phyloP scores from a whole-genome alignment of 2,329 filamentous ascomycete species.

The Alternaria tenuissima region DNA sequence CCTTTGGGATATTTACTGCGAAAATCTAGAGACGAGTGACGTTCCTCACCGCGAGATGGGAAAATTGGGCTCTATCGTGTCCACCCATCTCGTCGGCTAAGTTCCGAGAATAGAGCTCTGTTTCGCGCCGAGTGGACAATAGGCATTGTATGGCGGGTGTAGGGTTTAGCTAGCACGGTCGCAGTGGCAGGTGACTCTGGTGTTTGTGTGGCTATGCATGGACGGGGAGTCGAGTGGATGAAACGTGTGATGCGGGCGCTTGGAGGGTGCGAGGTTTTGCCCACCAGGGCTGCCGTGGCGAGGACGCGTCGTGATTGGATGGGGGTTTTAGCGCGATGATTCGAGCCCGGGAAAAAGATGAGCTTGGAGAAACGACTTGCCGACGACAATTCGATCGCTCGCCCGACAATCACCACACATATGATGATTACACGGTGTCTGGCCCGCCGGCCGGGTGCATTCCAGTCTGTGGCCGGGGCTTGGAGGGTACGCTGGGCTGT shows the following conservation, averaged over 20 bases:
- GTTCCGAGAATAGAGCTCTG: conserved; percentile 42
- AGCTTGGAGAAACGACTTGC: conserved; percentile 26
- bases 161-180: conserved; percentile 26
- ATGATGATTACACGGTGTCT: conserved; percentile 48
- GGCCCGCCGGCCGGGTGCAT: conserved; percentile 38
- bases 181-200: conserved; percentile 39
- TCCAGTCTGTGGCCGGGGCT: conserved; percentile 32
- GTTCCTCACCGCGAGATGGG: conserved; percentile 16
- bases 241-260: conserved; percentile 41
- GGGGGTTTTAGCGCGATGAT: conserved; percentile 27
- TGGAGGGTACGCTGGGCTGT: conserved; percentile 30
- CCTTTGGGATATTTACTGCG: conserved; percentile 31
- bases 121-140: conserved; percentile 46
- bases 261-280: conserved; percentile 34
- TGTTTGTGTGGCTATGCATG: conserved; percentile 42
- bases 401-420: conserved; percentile 22
- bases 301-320: conserved; percentile 44
- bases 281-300: conserved; percentile 5
- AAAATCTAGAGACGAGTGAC: conserved; percentile 22
- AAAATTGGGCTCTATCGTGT: conserved; percentile 17
- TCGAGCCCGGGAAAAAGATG: conserved; percentile 33
- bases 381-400: conserved; percentile 18
- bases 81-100: conserved; percentile 22
- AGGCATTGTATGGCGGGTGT: conserved; percentile 31
- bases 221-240: conserved; percentile 33